These are phyloP conservation scores for Globisporangium polare DNA, from an alignment of 352 stramenopile genomes.

Conservation along the genomic window DNA sequence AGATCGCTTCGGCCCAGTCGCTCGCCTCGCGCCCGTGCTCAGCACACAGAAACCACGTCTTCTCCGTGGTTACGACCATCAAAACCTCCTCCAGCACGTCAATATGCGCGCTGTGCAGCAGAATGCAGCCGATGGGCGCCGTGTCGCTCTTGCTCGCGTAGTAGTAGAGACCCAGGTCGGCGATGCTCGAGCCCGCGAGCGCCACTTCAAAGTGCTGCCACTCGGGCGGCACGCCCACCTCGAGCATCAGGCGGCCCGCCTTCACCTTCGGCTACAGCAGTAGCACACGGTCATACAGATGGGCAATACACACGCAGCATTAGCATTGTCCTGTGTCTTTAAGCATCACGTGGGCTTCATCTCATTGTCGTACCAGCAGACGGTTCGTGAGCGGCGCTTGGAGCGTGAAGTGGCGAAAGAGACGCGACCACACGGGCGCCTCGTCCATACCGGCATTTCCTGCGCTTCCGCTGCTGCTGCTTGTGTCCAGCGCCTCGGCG, in stretches of 20 bases:
- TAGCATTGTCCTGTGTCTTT: background rate
- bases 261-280: slow-evolving; percentile 56
- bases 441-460: background rate
- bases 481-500: slow-evolving; percentile 2
- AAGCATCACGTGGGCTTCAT: background rate
- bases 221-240: slow-evolving; percentile 42
- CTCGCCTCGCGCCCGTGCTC: slow-evolving; percentile 46
- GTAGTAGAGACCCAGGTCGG: slow-evolving; percentile 69
- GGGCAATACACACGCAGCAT: background rate
- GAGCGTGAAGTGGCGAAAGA: slow-evolving; percentile 45
- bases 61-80: slow-evolving; percentile 71
- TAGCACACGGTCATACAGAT: background rate
- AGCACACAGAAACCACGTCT: slow-evolving; percentile 80
- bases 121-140: slow-evolving; percentile 44
- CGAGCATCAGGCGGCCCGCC: slow-evolving; percentile 45
- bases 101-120: slow-evolving; percentile 58
- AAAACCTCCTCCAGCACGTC: slow-evolving; percentile 74
- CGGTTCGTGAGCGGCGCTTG: slow-evolving; percentile 27
- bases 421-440: slow-evolving; percentile 41
- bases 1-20: slow-evolving; percentile 66
- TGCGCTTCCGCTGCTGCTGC: background rate
- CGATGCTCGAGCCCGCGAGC: slow-evolving; percentile 45
- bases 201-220: slow-evolving; percentile 67
- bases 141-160: slow-evolving; percentile 39
- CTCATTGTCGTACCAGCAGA: slow-evolving; percentile 30